Percentiles rank a stretch among this genome's conserved stretches.
Evolutionary conservation across 2,329 filamentous ascomycete species (phyloP).

Genomic region (Arthrobotrys conoides): DNA sequence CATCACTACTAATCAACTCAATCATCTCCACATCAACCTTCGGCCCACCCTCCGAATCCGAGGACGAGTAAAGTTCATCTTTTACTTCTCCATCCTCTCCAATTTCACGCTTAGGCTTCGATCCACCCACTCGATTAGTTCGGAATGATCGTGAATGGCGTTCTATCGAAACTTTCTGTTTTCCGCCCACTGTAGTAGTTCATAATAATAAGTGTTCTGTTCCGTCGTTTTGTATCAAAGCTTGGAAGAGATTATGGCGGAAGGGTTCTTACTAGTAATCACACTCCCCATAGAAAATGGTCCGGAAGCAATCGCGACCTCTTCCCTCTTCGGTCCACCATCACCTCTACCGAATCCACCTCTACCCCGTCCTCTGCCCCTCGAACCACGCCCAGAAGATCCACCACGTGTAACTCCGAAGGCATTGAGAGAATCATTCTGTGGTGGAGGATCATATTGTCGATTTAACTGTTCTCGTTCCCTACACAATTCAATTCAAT

Average conservation of each 20-base stretch:
- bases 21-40: constrained; percentile 64
- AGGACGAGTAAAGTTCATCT: constrained; percentile 59
- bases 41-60: constrained; percentile 62
- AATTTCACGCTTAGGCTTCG: constrained; percentile 42
- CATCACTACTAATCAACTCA: constrained; percentile 61
- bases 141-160: constrained; percentile 21
- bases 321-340: constrained; percentile 24
- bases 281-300: constrained; percentile 63
- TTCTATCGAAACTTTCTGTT: constrained; percentile 56
- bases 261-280: constrained; percentile 51
- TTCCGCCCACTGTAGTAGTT: constrained; percentile 34
- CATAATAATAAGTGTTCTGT: neutral
- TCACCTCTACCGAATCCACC: constrained; percentile 44
- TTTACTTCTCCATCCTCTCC: constrained; percentile 58
- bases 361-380: constrained; percentile 61
- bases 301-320: constrained; percentile 61
- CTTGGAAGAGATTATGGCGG: neutral
- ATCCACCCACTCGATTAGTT: constrained; percentile 10
- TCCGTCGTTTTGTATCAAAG: neutral
- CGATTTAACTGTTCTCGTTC: constrained; percentile 55
- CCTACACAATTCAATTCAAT: constrained; percentile 25
- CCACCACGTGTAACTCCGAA: constrained; percentile 54
- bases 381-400: constrained; percentile 47
- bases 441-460: constrained; percentile 39
- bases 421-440: constrained; percentile 48